A percentile compares a stretch with the other conserved stretches of the same genome.
These are phyloP conservation scores for Leptomonas pyrrhocoris DNA, from an alignment of 208 protist species.

Conservation along the genomic window DNA sequence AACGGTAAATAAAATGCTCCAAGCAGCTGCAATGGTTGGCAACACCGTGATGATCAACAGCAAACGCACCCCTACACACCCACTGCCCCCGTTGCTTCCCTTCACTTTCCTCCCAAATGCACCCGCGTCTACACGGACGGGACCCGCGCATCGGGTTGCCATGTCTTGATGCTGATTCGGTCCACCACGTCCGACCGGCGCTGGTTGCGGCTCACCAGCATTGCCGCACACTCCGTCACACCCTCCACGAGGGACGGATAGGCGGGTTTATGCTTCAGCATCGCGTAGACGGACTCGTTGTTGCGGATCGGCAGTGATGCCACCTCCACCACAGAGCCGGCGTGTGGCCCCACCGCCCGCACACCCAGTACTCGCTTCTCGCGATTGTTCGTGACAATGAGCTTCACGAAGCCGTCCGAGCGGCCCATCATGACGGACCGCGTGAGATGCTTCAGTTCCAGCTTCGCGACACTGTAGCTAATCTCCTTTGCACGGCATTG, in stretches of 20 bases:
- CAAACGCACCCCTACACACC: too few relatives aligned
- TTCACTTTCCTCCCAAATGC: not conserved
- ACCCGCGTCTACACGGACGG: conserved; percentile 3
- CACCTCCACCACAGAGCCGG: conserved; percentile 68
- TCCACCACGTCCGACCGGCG: conserved; percentile 45
- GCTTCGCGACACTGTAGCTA: conserved; percentile 58
- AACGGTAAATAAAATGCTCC: too few relatives aligned
- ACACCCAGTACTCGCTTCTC: conserved; percentile 73
- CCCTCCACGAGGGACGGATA: conserved; percentile 64
- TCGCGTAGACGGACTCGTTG: conserved; percentile 57
- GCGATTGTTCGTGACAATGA: conserved; percentile 69
- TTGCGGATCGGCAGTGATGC: conserved; percentile 64
- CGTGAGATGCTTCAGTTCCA: conserved; percentile 42
- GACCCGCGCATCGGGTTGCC: conserved; percentile 12
- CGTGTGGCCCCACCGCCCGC: conserved; percentile 59
- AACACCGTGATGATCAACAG: too few relatives aligned
- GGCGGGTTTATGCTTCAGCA: conserved; percentile 55
- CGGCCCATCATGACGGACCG: conserved; percentile 58
- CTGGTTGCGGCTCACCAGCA: conserved; percentile 56
- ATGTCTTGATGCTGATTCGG: conserved; percentile 38
- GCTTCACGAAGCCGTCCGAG: conserved; percentile 68
- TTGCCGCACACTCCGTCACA: conserved; percentile 63
- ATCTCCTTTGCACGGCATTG: conserved; percentile 55
- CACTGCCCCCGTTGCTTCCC: too few relatives aligned
- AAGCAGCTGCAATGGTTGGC: too few relatives aligned